Percentiles rank a stretch among this genome's conserved stretches.
These are phyloP conservation scores for Kodamaea plutei DNA, from an alignment of 1,139 yeast species.

Conservation along the genomic window DNA sequence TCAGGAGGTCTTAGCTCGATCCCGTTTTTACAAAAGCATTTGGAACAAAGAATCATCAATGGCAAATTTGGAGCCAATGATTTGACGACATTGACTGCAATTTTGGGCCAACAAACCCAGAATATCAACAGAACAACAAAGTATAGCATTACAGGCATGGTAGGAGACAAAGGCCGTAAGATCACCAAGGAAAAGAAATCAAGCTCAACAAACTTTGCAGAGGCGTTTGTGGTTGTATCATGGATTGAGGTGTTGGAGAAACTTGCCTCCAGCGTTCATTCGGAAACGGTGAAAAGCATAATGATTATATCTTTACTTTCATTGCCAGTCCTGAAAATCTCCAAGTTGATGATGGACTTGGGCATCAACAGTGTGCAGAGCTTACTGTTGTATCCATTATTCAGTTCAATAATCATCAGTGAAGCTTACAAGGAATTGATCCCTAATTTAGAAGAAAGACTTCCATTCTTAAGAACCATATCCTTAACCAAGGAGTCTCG, in stretches of 20 bases:
- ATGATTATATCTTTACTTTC: slow-evolving; percentile 52
- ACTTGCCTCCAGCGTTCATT: slow-evolving; percentile 51
- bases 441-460: slow-evolving; percentile 47
- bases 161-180: slow-evolving; percentile 7
- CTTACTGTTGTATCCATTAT: slow-evolving; percentile 47
- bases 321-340: slow-evolving; percentile 41
- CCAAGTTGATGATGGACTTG: slow-evolving; percentile 39
- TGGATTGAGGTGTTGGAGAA: slow-evolving; percentile 61
- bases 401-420: slow-evolving; percentile 50
- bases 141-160: slow-evolving; percentile 7
- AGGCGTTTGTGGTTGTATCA: slow-evolving; percentile 44
- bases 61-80: slow-evolving; percentile 44
- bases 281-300: slow-evolving; percentile 41
- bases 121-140: slow-evolving; percentile 8
- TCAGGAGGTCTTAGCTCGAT: slow-evolving; percentile 48
- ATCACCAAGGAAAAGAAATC: slow-evolving; percentile 16
- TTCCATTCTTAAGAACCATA: slow-evolving; percentile 36
- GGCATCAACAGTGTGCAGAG: slow-evolving; percentile 40
- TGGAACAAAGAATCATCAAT: slow-evolving; percentile 40
- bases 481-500: slow-evolving; percentile 9
- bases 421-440: slow-evolving; percentile 38
- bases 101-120: slow-evolving; percentile 38
- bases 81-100: slow-evolving; percentile 36
- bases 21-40: slow-evolving; percentile 40
- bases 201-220: slow-evolving; percentile 40